phyloP scores from a whole-genome alignment of 1,139 yeast species.

The Kodamaea anthophila region DNA sequence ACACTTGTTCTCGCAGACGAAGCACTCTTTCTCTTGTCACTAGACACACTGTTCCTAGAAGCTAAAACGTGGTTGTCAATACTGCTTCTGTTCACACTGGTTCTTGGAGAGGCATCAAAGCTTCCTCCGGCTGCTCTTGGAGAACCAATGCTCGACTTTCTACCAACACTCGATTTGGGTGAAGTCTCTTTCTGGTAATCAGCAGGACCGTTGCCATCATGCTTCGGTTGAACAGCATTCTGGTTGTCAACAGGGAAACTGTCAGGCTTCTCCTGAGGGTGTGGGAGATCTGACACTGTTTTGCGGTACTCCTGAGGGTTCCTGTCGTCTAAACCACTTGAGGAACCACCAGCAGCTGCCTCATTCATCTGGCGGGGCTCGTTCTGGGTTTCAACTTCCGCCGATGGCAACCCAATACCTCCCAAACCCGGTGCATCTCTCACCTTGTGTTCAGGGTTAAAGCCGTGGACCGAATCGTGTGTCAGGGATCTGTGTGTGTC shows the following conservation, averaged over 20 bases:
- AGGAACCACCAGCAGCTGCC: not conserved
- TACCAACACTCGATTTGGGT: too few species aligned
- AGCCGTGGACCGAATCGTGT: too few species aligned
- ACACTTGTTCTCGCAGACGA: not conserved
- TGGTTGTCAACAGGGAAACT: not conserved
- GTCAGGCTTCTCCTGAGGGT: not conserved
- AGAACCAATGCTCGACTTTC: too few species aligned
- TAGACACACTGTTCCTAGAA: too few species aligned
- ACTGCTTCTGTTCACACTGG: not conserved
- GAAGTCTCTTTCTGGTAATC: too few species aligned
- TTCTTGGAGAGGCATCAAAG: not conserved
- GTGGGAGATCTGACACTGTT: constrained; percentile 1
- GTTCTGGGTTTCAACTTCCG: not conserved
- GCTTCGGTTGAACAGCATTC: not conserved
- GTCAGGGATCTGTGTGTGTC: too few species aligned
- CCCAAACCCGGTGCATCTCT: constrained; percentile 3
- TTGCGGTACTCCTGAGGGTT: not conserved
- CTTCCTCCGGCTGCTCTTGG: too few species aligned
- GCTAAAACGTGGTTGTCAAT: too few species aligned
- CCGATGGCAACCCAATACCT: not conserved
- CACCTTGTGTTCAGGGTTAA: not conserved
- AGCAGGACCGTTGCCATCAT: too few species aligned
- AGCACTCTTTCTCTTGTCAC: too few species aligned
- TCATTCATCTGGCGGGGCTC: not conserved
- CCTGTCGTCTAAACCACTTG: too few species aligned